Evolutionary conservation across 148 eudicot genomes (phyloP), one percentile per base, ranked within the genome.

Genomic region (Rhododendron griersonianum): DNA sequence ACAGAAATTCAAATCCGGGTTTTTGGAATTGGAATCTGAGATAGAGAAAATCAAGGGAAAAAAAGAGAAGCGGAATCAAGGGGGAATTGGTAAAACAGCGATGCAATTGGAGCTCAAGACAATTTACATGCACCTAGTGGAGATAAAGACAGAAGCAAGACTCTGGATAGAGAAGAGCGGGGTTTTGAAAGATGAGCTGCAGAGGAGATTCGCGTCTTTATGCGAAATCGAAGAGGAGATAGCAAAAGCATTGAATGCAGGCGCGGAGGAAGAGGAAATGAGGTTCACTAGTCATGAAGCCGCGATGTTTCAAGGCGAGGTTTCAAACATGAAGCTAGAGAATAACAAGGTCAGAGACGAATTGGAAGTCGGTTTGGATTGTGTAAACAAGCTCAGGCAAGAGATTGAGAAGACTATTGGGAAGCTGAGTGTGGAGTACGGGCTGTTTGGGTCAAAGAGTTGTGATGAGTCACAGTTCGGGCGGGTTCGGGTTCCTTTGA

Each of bases 241-340:
- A 87, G 87, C 85, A 59, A 81, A 80, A 8, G 95, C 98, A 63
- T 57, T 97, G 75, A 92, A 88, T 69, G 94, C 87, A 15, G 91
- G 94, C 33, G 91, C 92, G 0, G 95, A 93, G 87, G 95, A 92
- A 83, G 96, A 93, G 0, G 92, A 94, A 79, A 93, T 93, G 92
- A 91, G 65, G 78, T 97, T 97, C 89, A 94, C 95, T 23, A 94
- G 95, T 48, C 92, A 93, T 78, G 95, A 93, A 87, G 98, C 98
- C 53, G 98, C 98, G 77, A 94, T 93, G 89, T 92, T 97, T 85
- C 96, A 95, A 85, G 98, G 99, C 41, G 98, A 97, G 90, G 88
- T 93, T 55, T 82, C 92, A 53, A 95, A 95, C 89, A 97, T 97
- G 99, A 94, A 95, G 87, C 99, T 95, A 90, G 99, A 97, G 88